Evolutionary conservation across 2,329 filamentous ascomycete species (phyloP), one percentile per base, ranked within the genome.

Genomic region (Colletotrichum tropicicola): DNA sequence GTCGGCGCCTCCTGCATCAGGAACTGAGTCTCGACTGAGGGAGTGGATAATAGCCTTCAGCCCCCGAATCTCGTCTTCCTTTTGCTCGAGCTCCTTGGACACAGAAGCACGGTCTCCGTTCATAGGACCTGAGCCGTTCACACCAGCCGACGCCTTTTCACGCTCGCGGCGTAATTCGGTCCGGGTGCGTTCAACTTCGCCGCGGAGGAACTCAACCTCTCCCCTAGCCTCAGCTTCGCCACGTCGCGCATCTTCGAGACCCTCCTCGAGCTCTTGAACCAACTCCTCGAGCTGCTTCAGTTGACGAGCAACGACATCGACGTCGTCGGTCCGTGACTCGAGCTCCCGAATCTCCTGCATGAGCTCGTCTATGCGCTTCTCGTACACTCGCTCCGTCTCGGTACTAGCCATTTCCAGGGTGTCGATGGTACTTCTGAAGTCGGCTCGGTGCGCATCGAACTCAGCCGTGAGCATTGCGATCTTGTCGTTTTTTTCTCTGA

Each of bases 21-120:
- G 82, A n/a, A 85, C 81, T 10, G 90, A 87, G 70, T 93, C 93
- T 66, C 93, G 87, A 76, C 94, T 97, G 37, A 99, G 84, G 17
- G 93, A 97, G 79, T 98, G 95, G 66, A 99, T 98, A 74, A 99
- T 98, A 44, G 96, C 95, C 79, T 98, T 99, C 69, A 99, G 86
- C 48, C 96, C 96, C 67, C 95, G 88, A 73, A 99, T 98, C 81
- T 99, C 96, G 72, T 99, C 96, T 73, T 99, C 95, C 75, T 97
- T 96, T 74, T 97, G 92, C 74, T 97, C 94, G 28, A 98, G 79
- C 68, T 97, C 94, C 76, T 93, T 93, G 44, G 87, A 85, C 48
- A 82, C 77, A 23, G 83, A 80, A 9, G 81, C 77, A 2, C 83
- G 82, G 10, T 84, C 82, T 25, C 74, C 77, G 55, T 74, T 77